A percentile compares a stretch with the other conserved stretches of the same genome.
phyloP scores from a whole-genome alignment of 2,329 filamentous ascomycete genomes.

The Leptographium galeiforme region DNA sequence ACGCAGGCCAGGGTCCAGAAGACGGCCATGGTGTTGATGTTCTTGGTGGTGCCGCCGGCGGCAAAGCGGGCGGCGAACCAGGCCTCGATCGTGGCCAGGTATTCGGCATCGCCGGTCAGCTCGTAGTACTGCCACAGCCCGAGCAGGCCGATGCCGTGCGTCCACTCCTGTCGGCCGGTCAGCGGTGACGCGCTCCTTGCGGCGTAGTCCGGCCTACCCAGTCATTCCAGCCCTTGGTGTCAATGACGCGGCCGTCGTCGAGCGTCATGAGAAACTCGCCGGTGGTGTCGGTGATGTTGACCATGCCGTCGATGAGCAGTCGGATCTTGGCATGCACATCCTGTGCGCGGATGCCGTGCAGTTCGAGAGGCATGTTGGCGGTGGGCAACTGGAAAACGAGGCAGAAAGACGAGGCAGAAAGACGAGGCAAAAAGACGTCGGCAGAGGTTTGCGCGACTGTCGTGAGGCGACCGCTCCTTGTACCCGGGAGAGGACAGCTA shows the following conservation, averaged over 20 bases:
- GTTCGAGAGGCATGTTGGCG: slow-evolving; percentile 24
- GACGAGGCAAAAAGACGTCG: background rate
- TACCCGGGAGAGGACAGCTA: too few relatives aligned
- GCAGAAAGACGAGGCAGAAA: background rate
- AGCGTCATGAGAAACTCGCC: slow-evolving; percentile 62
- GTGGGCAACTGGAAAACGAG: background rate
- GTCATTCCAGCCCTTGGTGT: slow-evolving; percentile 73
- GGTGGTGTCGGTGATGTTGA: slow-evolving; percentile 65
- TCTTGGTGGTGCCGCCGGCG: slow-evolving; percentile 64
- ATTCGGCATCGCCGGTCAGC: slow-evolving; percentile 47
- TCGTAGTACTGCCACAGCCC: slow-evolving; percentile 74
- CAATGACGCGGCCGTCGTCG: slow-evolving; percentile 61
- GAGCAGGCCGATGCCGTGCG: slow-evolving; percentile 67
- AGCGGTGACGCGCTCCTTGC: background rate
- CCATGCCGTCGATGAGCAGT: slow-evolving; percentile 56
- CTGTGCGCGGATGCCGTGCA: slow-evolving; percentile 31
- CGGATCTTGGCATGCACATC: slow-evolving; percentile 44
- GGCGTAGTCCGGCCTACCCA: slow-evolving; percentile 31
- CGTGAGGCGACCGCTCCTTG: too few relatives aligned
- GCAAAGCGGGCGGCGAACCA: slow-evolving; percentile 61
- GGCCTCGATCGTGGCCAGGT: slow-evolving; percentile 52
- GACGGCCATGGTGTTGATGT: slow-evolving; percentile 74
- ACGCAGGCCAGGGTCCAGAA: slow-evolving; percentile 64
- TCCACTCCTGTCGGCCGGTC: slow-evolving; percentile 43
- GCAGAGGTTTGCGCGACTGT: too few relatives aligned